These are phyloP conservation scores for Lachancea nothofagi DNA, from an alignment of 805 yeast species.

Conservation along the genomic window DNA sequence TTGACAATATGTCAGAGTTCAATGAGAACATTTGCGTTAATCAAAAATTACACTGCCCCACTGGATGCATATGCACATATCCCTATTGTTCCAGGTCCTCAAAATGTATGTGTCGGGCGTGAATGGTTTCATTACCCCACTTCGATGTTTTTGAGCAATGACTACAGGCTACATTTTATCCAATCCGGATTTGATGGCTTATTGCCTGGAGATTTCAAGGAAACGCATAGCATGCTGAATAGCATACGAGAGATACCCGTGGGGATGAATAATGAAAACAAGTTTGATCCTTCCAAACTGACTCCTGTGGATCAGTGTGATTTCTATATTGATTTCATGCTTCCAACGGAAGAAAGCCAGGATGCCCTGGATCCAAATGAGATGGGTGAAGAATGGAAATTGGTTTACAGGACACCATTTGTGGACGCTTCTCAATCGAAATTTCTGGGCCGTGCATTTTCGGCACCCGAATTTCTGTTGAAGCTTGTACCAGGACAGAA, in stretches of 20 bases:
- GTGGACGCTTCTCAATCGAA: conserved; percentile 49
- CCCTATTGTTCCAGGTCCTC: conserved; percentile 28
- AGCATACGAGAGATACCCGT: conserved; percentile 47
- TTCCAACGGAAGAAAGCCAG: conserved; percentile 39
- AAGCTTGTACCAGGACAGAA: conserved; percentile 21
- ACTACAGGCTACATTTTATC: conserved; percentile 60
- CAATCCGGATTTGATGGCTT: conserved; percentile 79
- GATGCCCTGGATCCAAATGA: conserved; percentile 37
- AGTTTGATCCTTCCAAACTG: conserved; percentile 56
- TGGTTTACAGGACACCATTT: conserved; percentile 43
- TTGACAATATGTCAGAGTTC: conserved; percentile 30
- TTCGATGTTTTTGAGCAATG: conserved; percentile 70
- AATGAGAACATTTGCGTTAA: conserved; percentile 55
- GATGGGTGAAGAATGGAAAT: conserved; percentile 40
- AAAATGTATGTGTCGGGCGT: conserved; percentile 80
- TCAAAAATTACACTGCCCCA: conserved; percentile 69
- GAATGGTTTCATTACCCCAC: conserved; percentile 95
- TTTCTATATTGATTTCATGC: conserved; percentile 60
- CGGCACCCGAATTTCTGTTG: conserved; percentile 41
- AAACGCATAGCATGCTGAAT: conserved; percentile 30
- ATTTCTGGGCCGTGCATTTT: conserved; percentile 51
- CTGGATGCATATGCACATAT: conserved; percentile 46
- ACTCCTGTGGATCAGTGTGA: conserved; percentile 51
- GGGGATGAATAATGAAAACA: conserved; percentile 72
- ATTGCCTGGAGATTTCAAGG: conserved; percentile 80